Evolutionary conservation across 345 rosid genomes (phyloP).

Genomic region (Acer campestre): DNA sequence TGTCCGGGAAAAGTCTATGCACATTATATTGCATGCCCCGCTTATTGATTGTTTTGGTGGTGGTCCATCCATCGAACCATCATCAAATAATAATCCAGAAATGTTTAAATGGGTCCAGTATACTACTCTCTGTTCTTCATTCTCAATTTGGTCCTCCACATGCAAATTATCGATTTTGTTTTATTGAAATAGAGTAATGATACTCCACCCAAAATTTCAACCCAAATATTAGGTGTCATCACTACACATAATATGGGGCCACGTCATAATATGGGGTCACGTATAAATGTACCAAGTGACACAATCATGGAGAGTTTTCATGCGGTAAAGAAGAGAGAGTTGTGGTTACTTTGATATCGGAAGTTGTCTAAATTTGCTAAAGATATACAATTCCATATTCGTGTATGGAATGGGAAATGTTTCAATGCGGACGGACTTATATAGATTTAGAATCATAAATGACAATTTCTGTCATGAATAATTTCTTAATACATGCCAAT

Average conservation of each 20-base stretch:
- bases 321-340: slow-evolving; percentile 1
- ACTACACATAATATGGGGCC: too few species aligned
- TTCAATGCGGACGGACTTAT: too few species aligned
- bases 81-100: neutral
- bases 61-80: neutral
- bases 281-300: neutral
- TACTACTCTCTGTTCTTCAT: too few species aligned
- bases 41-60: neutral
- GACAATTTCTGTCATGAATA: too few species aligned
- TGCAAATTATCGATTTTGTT: neutral
- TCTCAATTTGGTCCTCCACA: neutral
- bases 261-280: too few species aligned
- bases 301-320: slow-evolving; percentile 4
- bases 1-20: neutral
- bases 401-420: neutral
- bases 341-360: too few species aligned
- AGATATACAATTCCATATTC: neutral
- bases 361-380: neutral
- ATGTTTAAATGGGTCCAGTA: neutral
- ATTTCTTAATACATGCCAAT: too few species aligned
- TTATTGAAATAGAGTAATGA: too few species aligned
- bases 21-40: too few species aligned
- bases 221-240: too few species aligned
- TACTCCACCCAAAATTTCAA: too few species aligned
- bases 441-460: too few species aligned